Conservation (phyloP, 371 early-diverging fungal species). For the Mortierella sp. region DNA sequence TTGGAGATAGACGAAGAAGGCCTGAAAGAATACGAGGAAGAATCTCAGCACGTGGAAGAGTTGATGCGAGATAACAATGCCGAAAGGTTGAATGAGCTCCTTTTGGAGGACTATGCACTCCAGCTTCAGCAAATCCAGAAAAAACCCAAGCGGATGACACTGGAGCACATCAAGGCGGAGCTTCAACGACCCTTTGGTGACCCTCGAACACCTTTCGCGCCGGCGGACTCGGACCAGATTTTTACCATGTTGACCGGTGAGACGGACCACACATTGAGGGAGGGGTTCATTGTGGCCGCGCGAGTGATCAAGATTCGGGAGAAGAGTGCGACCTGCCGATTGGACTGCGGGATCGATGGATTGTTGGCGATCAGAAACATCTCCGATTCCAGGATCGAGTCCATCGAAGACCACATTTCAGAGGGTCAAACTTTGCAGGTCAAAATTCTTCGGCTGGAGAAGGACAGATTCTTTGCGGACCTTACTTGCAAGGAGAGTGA, state of each 20-base stretch:
- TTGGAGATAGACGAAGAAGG: constrained; percentile 93
- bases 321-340: constrained; percentile 79
- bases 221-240: constrained; percentile 73
- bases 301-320: constrained; percentile 76
- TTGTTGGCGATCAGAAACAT: constrained; percentile 78
- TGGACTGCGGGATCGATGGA: constrained; percentile 91
- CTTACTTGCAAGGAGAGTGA: constrained; percentile 72
- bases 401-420: constrained; percentile 70
- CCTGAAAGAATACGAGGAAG: constrained; percentile 74
- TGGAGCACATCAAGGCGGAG: constrained; percentile 91
- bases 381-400: constrained; percentile 72
- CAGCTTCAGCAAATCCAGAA: constrained; percentile 83
- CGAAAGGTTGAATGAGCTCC: constrained; percentile 86
- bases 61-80: constrained; percentile 82
- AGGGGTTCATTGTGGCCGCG: constrained; percentile 77
- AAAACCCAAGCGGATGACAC: constrained; percentile 82
- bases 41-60: constrained; percentile 83
- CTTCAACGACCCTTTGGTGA: constrained; percentile 89
- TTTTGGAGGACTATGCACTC: constrained; percentile 92
- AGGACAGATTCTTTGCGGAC: constrained; percentile 84
- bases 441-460: constrained; percentile 84
- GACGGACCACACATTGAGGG: constrained; percentile 73
- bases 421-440: constrained; percentile 81
- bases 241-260: constrained; percentile 95
- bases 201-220: constrained; percentile 73